Conservation (phyloP, 768 basidiomycete genomes). For the Lactarius tabidus region DNA sequence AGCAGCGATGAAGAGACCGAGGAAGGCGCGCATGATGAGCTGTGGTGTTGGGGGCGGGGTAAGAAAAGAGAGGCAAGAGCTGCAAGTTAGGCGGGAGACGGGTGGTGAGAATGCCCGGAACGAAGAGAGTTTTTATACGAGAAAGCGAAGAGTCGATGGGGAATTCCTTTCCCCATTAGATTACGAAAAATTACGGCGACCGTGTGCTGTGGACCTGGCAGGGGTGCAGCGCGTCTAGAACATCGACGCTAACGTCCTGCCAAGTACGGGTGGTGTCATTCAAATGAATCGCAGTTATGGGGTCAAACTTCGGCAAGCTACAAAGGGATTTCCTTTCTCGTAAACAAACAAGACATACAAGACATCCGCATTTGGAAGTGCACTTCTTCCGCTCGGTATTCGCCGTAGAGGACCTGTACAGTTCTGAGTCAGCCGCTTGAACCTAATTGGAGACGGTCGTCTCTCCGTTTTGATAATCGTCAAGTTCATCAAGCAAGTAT, state of each 20-base stretch:
- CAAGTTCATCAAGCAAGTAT: constrained; percentile 48
- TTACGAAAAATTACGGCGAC: background rate
- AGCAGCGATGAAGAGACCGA: constrained; percentile 37
- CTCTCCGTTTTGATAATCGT: constrained; percentile 26
- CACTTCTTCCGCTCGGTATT: background rate
- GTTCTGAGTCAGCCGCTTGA: constrained; percentile 46
- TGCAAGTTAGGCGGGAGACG: background rate
- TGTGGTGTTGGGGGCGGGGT: constrained; percentile 16
- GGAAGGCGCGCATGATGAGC: constrained; percentile 51
- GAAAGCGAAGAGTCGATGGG: constrained; percentile 25
- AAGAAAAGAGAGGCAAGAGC: background rate
- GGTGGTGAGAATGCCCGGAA: too few species aligned
- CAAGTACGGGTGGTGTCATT: too few species aligned
- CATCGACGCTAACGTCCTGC: too few species aligned
- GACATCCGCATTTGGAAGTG: constrained; percentile 4
- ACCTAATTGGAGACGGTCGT: constrained; percentile 41
- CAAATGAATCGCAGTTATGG: background rate
- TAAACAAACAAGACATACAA: constrained; percentile 21
- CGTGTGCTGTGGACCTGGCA: background rate
- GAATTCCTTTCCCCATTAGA: constrained; percentile 21
- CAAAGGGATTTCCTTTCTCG: constrained; percentile 31
- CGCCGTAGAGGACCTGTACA: constrained; percentile 34
- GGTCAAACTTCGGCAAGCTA: constrained; percentile 1
- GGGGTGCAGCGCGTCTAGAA: background rate
- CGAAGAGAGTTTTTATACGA: constrained; percentile 1